Conservation (phyloP, 176 grass and related monocot species). For the Musa schizocarpa region DNA sequence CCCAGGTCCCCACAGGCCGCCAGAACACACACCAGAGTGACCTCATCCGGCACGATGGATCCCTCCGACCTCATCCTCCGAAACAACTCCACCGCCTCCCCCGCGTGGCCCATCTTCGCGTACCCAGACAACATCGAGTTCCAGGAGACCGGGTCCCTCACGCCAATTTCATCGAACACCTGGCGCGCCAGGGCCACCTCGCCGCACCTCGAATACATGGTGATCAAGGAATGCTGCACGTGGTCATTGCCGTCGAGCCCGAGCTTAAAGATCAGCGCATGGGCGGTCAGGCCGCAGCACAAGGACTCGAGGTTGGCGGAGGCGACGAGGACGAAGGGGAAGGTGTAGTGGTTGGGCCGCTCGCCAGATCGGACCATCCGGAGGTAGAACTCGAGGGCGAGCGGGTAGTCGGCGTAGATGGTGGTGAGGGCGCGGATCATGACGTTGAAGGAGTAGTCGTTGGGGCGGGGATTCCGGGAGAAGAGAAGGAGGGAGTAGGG, state of each 20-base stretch:
- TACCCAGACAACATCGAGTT: slow-evolving; percentile 39
- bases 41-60: slow-evolving; percentile 23
- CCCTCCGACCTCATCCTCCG: slow-evolving; percentile 17
- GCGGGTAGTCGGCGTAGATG: neutral
- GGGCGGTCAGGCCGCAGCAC: slow-evolving; percentile 3
- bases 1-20: slow-evolving; percentile 41
- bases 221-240: slow-evolving; percentile 34
- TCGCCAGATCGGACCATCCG: slow-evolving; percentile 6
- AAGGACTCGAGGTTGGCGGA: slow-evolving; percentile 3
- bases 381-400: slow-evolving; percentile 14
- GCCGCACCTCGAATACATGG: slow-evolving; percentile 22
- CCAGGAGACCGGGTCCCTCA: slow-evolving; percentile 29
- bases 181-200: slow-evolving; percentile 5
- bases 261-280: slow-evolving; percentile 17
- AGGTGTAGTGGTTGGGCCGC: slow-evolving; percentile 25
- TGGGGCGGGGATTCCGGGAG: slow-evolving; percentile 17
- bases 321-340: slow-evolving; percentile 35
- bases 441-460: slow-evolving; percentile 27
- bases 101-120: slow-evolving; percentile 23
- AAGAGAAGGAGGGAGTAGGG: slow-evolving; percentile 21
- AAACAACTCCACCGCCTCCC: slow-evolving; percentile 24
- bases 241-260: slow-evolving; percentile 22
- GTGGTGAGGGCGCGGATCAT: slow-evolving; percentile 33
- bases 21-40: slow-evolving; percentile 28
- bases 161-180: slow-evolving; percentile 30